Conservation (phyloP, 2,329 filamentous ascomycete genomes). For the Aspergillus piperis region DNA sequence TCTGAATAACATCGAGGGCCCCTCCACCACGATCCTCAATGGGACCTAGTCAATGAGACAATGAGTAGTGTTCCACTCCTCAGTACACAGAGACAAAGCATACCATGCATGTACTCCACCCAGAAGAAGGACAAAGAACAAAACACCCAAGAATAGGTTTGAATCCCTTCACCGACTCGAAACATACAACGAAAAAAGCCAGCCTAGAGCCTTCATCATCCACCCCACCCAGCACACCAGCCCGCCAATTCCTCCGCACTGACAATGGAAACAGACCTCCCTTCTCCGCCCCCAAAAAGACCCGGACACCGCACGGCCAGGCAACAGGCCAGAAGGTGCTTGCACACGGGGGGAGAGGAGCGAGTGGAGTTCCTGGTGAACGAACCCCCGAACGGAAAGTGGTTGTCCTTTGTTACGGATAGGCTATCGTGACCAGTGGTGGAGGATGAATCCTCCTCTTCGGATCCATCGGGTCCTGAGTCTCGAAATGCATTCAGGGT, state of each 20-base stretch:
- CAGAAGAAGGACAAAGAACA: too few species aligned
- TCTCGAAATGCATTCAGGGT: constrained; percentile 67
- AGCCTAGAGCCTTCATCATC: constrained; percentile 22
- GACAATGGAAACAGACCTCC: constrained; percentile 49
- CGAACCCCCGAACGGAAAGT: constrained; percentile 43
- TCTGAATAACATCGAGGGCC: too few species aligned
- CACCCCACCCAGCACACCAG: constrained; percentile 56
- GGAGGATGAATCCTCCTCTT: background rate
- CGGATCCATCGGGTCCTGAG: constrained; percentile 29
- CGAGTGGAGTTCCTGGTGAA: constrained; percentile 26
- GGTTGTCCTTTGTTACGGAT: too few species aligned
- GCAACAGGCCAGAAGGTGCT: constrained; percentile 84
- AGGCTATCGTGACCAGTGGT: too few species aligned
- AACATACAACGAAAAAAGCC: too few species aligned
- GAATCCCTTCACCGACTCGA: too few species aligned
- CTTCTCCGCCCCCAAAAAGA: constrained; percentile 60
- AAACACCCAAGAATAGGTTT: too few species aligned
- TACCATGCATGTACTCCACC: too few species aligned
- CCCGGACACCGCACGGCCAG: constrained; percentile 66
- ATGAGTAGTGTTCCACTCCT: too few species aligned
- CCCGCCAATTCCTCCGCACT: constrained; percentile 71
- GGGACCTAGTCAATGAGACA: too few species aligned
- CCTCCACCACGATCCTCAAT: too few species aligned
- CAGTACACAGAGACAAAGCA: too few species aligned
- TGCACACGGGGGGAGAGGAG: constrained; percentile 61